Percentiles rank a stretch among this genome's conserved stretches.
phyloP scores from a whole-genome alignment of 2,329 filamentous ascomycete genomes.

The Trichoderma breve region DNA sequence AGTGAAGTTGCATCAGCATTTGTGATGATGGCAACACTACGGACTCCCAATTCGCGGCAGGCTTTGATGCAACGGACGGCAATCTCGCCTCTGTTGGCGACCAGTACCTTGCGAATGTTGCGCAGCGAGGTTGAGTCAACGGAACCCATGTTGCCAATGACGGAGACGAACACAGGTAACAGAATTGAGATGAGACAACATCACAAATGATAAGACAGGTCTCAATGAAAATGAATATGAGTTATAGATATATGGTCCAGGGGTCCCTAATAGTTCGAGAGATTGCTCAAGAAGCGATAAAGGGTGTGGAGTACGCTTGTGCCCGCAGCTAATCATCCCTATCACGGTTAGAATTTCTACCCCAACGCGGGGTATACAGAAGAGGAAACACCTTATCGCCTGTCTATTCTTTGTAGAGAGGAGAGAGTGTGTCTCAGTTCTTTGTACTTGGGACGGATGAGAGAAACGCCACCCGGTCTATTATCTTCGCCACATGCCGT shows the following conservation, averaged over 20 bases:
- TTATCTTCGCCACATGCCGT: background rate
- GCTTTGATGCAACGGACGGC: constrained; percentile 62
- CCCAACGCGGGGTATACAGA: background rate
- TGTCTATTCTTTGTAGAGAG: background rate
- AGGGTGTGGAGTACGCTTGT: background rate
- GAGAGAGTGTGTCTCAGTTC: background rate
- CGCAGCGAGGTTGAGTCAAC: background rate
- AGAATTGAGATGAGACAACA: background rate
- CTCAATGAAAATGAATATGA: background rate
- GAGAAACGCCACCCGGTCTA: background rate
- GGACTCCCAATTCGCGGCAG: background rate
- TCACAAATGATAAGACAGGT: background rate
- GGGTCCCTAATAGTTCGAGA: background rate
- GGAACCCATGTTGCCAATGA: background rate
- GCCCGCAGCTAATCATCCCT: background rate
- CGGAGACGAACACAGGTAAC: background rate
- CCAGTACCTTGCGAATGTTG: constrained; percentile 31
- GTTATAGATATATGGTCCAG: background rate
- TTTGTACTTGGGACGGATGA: background rate
- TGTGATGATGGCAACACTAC: background rate
- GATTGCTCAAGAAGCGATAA: background rate
- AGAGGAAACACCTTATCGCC: background rate
- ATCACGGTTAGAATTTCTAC: background rate
- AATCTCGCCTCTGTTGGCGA: constrained; percentile 75
- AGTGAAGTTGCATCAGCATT: background rate